Conservation (phyloP, 2,329 filamentous ascomycete species). For the Nannizziopsis barbatae region DNA sequence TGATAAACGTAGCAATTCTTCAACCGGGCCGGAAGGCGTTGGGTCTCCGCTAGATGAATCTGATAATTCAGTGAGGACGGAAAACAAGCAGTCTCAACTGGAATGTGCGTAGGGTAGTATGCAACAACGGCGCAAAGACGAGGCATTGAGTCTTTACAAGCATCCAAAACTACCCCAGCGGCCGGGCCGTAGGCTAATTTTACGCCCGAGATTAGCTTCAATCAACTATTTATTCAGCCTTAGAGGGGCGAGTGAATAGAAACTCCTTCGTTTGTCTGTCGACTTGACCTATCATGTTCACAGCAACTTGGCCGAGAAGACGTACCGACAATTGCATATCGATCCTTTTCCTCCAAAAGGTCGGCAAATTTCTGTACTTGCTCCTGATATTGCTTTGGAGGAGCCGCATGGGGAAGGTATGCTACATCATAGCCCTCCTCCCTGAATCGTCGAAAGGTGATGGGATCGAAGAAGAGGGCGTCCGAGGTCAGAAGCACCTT, state of each 20-base stretch:
- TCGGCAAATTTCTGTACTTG: slow-evolving; percentile 43
- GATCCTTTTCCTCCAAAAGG: slow-evolving; percentile 45
- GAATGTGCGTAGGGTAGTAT: slow-evolving; percentile 52
- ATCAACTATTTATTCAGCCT: not conserved
- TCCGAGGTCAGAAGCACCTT: slow-evolving; percentile 29
- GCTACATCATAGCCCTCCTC: slow-evolving; percentile 50
- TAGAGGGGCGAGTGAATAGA: not conserved
- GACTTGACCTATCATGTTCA: no score
- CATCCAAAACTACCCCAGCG: slow-evolving; percentile 48
- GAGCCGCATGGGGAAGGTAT: slow-evolving; percentile 46
- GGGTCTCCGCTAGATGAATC: slow-evolving; percentile 46
- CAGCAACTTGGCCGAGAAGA: no score
- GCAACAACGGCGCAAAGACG: slow-evolving; percentile 49
- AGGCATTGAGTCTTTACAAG: slow-evolving; percentile 47
- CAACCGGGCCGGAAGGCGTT: slow-evolving; percentile 32
- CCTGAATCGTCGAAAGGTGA: slow-evolving; percentile 11
- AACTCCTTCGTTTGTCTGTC: no score
- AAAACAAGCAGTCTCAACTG: slow-evolving; percentile 34
- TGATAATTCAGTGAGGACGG: slow-evolving; percentile 37
- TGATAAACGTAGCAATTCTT: slow-evolving; percentile 44
- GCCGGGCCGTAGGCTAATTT: slow-evolving; percentile 50
- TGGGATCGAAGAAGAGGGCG: slow-evolving; percentile 9
- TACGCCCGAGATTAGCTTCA: slow-evolving; percentile 1
- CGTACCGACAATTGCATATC: slow-evolving; percentile 52
- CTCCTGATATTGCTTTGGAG: slow-evolving; percentile 41